Evolutionary conservation across 371 early-diverging fungal species (phyloP), one percentile per base, ranked within the genome.

Genomic region (Actinomucor elegans): DNA sequence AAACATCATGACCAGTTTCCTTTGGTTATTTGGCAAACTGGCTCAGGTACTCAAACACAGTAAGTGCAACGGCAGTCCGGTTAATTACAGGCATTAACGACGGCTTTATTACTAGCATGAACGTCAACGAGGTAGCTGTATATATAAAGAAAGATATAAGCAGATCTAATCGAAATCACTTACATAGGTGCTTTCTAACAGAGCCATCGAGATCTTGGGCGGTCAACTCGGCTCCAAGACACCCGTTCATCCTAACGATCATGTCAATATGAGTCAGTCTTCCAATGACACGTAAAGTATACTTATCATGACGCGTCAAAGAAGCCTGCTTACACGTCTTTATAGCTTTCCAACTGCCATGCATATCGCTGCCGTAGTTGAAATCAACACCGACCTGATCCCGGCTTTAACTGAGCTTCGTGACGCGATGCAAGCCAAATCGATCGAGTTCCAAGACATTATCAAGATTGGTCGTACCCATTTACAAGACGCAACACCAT

Each of bases 381-480:
- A 94, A 65, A 83, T 96, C 66, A 78, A 86, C 69, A 59, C 83
- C 21, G 75, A 76, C 17, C 85, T 97, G 41, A 55, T 94, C 46
- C 95, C 98, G 15, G 87, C 93, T 17, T 69, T 97, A 44, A 80
- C 80, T 27, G 55, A 66, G 18, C 79, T 96, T 43, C 85, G 89
- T 28, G 83, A 87, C 41, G 88, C 91, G 10, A 66, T 97, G 51
- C 59, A 83, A 47, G 75, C 67, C 57, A 91, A 93, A 76, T 73
- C 87, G 43, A 73, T 84, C 1, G 87, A 85, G 59, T 96, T 94
- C 66, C 70, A 74, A 40, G 71, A 90, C 52, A 94, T 97, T 55
- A 92, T 97, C 77, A 97, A 97, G 79, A 96, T 96, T 68, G 97
- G 96, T 48, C 89, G 96, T 49, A 96, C 97, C 10, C 97, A 96